A percentile compares a stretch with the other conserved stretches of the same genome.
These are phyloP conservation scores for Protomyces pachydermus DNA, from an alignment of 1,139 yeast species.

Conservation along the genomic window DNA sequence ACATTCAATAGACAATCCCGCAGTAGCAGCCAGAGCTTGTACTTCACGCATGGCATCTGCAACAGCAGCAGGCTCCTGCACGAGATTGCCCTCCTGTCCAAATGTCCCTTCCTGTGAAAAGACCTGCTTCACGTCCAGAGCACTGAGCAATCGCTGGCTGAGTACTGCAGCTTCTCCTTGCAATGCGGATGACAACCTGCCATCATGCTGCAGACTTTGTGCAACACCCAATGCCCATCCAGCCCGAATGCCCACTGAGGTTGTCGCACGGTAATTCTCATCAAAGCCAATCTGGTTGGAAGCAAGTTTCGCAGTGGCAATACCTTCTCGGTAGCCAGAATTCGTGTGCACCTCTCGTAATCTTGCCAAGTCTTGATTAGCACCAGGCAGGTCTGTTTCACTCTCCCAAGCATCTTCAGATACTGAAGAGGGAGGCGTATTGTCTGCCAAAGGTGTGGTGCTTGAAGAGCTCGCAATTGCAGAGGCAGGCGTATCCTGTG, in stretches of 20 bases:
- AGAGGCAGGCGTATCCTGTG: neutral
- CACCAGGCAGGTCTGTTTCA: neutral
- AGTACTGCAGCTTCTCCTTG: neutral
- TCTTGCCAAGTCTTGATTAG: neutral
- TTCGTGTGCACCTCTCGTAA: slow-evolving; percentile 4
- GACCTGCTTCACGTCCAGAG: neutral
- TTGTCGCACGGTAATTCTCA: slow-evolving; percentile 10
- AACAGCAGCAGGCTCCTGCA: neutral
- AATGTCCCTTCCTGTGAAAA: neutral
- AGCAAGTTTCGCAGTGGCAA: slow-evolving; percentile 1
- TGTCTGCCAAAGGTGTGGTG: neutral
- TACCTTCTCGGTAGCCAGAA: slow-evolving; percentile 22
- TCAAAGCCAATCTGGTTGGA: slow-evolving; percentile 19
- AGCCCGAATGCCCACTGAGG: neutral
- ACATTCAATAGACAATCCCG: neutral
- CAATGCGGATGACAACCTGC: neutral
- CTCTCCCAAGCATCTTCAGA: slow-evolving; percentile 3
- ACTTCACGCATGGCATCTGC: neutral
- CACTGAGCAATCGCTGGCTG: neutral
- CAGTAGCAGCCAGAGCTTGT: neutral
- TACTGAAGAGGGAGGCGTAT: slow-evolving; percentile 8
- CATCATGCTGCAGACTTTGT: neutral
- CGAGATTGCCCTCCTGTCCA: neutral
- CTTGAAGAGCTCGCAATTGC: neutral
- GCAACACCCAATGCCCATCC: slow-evolving; percentile 16